Evolutionary conservation across 306 rosid genomes (phyloP), one percentile per base, ranked within the genome.

Genomic region (Trifolium pratense): DNA sequence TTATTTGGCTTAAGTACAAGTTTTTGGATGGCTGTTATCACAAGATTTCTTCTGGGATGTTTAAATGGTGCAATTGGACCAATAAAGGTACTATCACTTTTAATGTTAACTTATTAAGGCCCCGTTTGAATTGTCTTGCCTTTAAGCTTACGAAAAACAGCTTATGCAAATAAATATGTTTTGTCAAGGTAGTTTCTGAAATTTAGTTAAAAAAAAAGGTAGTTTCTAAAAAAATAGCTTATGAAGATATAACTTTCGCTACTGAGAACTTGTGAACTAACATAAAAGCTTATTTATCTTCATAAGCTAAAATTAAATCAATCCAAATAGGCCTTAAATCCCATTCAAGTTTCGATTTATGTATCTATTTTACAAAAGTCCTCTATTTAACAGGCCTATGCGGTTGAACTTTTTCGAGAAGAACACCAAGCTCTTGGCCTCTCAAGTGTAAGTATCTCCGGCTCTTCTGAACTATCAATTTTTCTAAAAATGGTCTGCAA

Each of bases 61-160:
- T 86, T 91, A 68, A 91, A 90, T 82, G 98, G 98, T 68, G 53
- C 86, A 62, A 85, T 93, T 78, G 97, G 96, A 75, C 96, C 97
- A 37, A 4, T 29, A 29, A 29, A 29, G 32, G 32, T 29, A 29
- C 32, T 0, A 29, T 29, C 6, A 6, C 10, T 48, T 48, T 48
- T n/a, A 1, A 8, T 2, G 0, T 61, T 40, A 9, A 40, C 45
- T 40, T 11, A 4, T 10, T 40, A 21, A 21, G 25, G 25, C 25
- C 25, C 25, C 25, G 25, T 21, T 21, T 21, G 25, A 2, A 21
- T 21, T 21, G 25, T 21, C 25, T 21, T 21, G 2, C 25, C 25
- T 21, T 21, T 21, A 21, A 21, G 25, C 25, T 21, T 21, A 21
- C 2, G 25, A 21, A 21, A 21, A 21, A 21, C 25, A 21, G 25